Evolutionary conservation across 805 yeast genomes (phyloP).

Genomic region (Starmerella roubikii): DNA sequence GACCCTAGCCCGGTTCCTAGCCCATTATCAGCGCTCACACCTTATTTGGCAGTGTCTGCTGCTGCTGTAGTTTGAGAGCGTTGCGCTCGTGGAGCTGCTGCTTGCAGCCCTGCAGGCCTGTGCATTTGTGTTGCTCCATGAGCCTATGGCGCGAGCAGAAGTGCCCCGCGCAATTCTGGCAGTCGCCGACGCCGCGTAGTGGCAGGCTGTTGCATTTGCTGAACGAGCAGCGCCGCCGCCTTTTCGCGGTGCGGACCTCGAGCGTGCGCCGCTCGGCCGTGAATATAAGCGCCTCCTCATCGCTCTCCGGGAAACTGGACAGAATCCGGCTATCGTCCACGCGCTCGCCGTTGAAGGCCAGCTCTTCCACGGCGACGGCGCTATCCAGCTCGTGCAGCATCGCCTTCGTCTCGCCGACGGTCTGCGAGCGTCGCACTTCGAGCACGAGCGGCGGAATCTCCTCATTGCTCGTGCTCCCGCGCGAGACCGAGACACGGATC

Average conservation of each 20-base stretch:
- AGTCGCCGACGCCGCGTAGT: conserved; percentile 57
- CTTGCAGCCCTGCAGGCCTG: conserved; percentile 66
- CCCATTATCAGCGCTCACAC: conserved; percentile 37
- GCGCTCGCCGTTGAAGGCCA: conserved; percentile 21
- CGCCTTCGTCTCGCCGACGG: conserved; percentile 25
- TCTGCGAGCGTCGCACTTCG: conserved; percentile 21
- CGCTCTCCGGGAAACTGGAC: conserved; percentile 21
- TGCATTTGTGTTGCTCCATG: conserved; percentile 71
- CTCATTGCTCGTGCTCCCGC: conserved; percentile 11
- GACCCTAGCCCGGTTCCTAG: too few species aligned
- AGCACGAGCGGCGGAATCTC: conserved; percentile 18
- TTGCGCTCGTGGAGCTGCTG: conserved; percentile 73
- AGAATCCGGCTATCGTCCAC: conserved; percentile 25
- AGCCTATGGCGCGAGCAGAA: conserved; percentile 79
- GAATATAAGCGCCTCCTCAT: conserved; percentile 22
- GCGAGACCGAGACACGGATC: conserved; percentile 20
- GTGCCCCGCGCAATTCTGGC: conserved; percentile 70
- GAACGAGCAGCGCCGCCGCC: conserved; percentile 38
- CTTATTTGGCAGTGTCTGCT: conserved; percentile 67
- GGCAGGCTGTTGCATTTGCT: conserved; percentile 51
- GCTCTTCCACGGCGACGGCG: conserved; percentile 21
- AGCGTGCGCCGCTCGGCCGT: conserved; percentile 22
- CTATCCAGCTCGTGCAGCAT: conserved; percentile 23
- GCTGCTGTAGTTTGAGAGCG: conserved; percentile 68
- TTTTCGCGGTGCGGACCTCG: conserved; percentile 26